These are phyloP conservation scores for Austropuccinia psidii DNA, from an alignment of 1,284 basidiomycete species.

Conservation along the genomic window DNA sequence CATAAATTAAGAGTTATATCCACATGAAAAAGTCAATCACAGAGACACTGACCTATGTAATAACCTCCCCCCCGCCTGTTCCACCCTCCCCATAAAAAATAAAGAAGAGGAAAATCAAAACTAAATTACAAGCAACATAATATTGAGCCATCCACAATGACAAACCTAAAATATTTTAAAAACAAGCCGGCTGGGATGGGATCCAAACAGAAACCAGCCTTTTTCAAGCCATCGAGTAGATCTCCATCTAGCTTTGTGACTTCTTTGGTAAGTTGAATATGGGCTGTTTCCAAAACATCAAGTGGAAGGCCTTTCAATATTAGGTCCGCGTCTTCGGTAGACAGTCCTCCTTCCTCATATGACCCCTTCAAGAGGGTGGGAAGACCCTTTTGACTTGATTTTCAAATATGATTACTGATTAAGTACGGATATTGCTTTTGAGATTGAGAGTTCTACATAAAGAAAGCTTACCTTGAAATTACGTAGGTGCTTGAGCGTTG, in stretches of 20 bases:
- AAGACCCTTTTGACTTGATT: conserved; percentile 18
- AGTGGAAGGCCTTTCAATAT: conserved; percentile 52
- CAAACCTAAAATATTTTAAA: conserved; percentile 44
- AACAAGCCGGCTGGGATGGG: conserved; percentile 55
- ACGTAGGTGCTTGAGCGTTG: conserved; percentile 60
- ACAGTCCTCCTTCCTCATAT: conserved; percentile 54
- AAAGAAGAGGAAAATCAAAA: neutral
- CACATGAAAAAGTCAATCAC: neutral
- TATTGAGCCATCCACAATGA: neutral
- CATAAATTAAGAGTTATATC: conserved; percentile 42
- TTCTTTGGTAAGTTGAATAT: conserved; percentile 8
- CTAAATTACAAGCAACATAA: neutral
- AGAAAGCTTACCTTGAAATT: conserved; percentile 53
- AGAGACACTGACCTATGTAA: conserved; percentile 49
- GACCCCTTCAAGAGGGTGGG: conserved; percentile 48
- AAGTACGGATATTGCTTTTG: neutral
- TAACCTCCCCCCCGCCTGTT: conserved; percentile 50
- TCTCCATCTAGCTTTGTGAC: conserved; percentile 49
- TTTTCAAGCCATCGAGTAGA: conserved; percentile 55
- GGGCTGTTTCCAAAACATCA: conserved; percentile 44
- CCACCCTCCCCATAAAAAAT: conserved; percentile 41
- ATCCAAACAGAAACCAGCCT: conserved; percentile 58
- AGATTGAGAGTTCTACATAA: conserved; percentile 45
- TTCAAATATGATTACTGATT: neutral
- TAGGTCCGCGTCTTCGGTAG: conserved; percentile 54